These are phyloP conservation scores for Cephaloascus albidus DNA, from an alignment of 805 yeast species.

Conservation along the genomic window DNA sequence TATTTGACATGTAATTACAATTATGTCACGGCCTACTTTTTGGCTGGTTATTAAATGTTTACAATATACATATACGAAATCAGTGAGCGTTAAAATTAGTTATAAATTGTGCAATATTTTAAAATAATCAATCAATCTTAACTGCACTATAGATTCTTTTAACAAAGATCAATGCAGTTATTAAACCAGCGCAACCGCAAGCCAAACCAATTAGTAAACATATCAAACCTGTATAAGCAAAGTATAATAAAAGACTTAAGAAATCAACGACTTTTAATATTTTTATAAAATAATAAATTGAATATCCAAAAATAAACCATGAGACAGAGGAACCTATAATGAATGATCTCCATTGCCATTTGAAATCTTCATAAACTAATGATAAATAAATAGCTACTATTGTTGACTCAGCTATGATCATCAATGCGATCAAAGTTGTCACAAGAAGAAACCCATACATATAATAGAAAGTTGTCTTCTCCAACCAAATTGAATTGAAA, in stretches of 20 bases:
- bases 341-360: slow-evolving; percentile 84
- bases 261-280: slow-evolving; percentile 56
- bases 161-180: slow-evolving; percentile 60
- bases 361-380: slow-evolving; percentile 43
- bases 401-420: slow-evolving; percentile 64
- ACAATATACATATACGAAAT: too few species aligned
- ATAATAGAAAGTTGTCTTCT: slow-evolving; percentile 69
- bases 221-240: slow-evolving; percentile 62
- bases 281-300: slow-evolving; percentile 54
- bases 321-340: slow-evolving; percentile 62
- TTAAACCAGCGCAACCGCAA: slow-evolving; percentile 67
- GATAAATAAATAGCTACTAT: slow-evolving; percentile 60
- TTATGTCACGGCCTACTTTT: too few species aligned
- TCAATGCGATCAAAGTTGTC: slow-evolving; percentile 47
- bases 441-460: slow-evolving; percentile 70
- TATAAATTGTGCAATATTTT: too few species aligned
- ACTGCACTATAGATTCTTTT: slow-evolving; percentile 49
- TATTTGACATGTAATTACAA: too few species aligned
- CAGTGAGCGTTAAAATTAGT: too few species aligned
- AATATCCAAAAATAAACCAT: slow-evolving; percentile 57
- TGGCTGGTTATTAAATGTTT: too few species aligned
- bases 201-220: slow-evolving; percentile 56
- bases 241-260: slow-evolving; percentile 57
- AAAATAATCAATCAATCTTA: slow-evolving; percentile 46
- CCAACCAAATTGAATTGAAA: slow-evolving; percentile 72